phyloP scores from a whole-genome alignment of 1,139 yeast species.

The Suhomyces ambrosiae region DNA sequence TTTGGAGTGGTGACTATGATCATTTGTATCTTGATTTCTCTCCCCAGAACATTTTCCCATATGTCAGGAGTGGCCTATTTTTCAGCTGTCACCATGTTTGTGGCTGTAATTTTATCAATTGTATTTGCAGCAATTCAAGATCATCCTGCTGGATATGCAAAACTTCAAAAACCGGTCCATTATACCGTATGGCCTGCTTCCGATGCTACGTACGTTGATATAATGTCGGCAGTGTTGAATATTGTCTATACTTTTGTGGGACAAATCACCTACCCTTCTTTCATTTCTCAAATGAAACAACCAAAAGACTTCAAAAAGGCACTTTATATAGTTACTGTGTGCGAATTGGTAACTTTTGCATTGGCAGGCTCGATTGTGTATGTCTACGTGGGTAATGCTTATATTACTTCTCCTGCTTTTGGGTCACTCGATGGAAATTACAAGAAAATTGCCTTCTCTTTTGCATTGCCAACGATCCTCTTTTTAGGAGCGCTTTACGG shows the following conservation, averaged over 20 bases:
- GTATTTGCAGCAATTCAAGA: conserved; percentile 55
- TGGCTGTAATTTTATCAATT: conserved; percentile 56
- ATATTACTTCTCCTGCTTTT: conserved; percentile 61
- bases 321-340: conserved; percentile 50
- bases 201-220: conserved; percentile 56
- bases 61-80: conserved; percentile 53
- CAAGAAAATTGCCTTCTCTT: conserved; percentile 59
- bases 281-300: conserved; percentile 59
- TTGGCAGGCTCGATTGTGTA: conserved; percentile 59
- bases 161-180: conserved; percentile 33
- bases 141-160: conserved; percentile 47
- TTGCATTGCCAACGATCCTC: conserved; percentile 60
- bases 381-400: conserved; percentile 57
- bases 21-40: conserved; percentile 50
- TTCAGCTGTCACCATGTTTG: conserved; percentile 58
- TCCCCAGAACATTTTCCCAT: conserved; percentile 58
- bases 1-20: conserved; percentile 51
- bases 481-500: conserved; percentile 59
- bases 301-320: conserved; percentile 63
- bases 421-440: conserved; percentile 50
- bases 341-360: conserved; percentile 52
- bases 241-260: conserved; percentile 66
- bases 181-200: conserved; percentile 51
- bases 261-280: conserved; percentile 63
- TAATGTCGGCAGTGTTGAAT: conserved; percentile 58